Percentiles rank a stretch among this genome's conserved stretches.
phyloP scores from a whole-genome alignment of 805 yeast species.

The Schwanniomyces vanrijiae region DNA sequence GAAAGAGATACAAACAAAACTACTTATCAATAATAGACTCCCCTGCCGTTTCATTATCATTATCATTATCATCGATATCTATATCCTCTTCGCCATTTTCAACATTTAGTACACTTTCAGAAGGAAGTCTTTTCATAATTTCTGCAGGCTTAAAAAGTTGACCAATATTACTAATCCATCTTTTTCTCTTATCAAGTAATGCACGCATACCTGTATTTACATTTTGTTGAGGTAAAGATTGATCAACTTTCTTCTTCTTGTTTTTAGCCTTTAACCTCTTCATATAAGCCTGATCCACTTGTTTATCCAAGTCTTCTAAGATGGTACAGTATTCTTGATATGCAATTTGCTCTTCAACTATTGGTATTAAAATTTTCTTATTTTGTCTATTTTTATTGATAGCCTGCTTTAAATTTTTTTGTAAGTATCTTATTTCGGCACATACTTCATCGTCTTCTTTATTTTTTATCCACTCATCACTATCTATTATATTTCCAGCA shows the following conservation, averaged over 20 bases:
- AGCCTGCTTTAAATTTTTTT: conserved; percentile 61
- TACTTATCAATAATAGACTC: conserved; percentile 17
- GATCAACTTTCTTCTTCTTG: conserved; percentile 45
- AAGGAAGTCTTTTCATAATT: conserved; percentile 76
- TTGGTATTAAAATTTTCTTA: conserved; percentile 64
- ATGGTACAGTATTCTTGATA: conserved; percentile 93
- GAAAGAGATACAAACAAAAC: not conserved
- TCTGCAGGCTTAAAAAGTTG: conserved; percentile 70
- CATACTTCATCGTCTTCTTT: conserved; percentile 95
- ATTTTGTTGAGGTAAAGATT: conserved; percentile 54
- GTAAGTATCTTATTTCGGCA: conserved; percentile 74
- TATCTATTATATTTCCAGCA: conserved; percentile 38
- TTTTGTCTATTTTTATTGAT: conserved; percentile 64
- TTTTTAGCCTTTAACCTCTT: conserved; percentile 77
- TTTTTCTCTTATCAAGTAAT: conserved; percentile 75
- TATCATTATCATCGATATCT: conserved; percentile 31
- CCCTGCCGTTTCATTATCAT: conserved; percentile 26
- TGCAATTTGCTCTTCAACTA: conserved; percentile 84
- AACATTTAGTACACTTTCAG: conserved; percentile 53
- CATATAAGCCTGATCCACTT: conserved; percentile 90
- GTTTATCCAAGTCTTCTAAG: conserved; percentile 91
- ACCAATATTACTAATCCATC: conserved; percentile 91
- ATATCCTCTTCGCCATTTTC: conserved; percentile 31
- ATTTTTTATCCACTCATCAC: conserved; percentile 71
- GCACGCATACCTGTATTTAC: conserved; percentile 78